Conservation (phyloP, 129 eudicot species). For the Sambucus nigra region DNA sequence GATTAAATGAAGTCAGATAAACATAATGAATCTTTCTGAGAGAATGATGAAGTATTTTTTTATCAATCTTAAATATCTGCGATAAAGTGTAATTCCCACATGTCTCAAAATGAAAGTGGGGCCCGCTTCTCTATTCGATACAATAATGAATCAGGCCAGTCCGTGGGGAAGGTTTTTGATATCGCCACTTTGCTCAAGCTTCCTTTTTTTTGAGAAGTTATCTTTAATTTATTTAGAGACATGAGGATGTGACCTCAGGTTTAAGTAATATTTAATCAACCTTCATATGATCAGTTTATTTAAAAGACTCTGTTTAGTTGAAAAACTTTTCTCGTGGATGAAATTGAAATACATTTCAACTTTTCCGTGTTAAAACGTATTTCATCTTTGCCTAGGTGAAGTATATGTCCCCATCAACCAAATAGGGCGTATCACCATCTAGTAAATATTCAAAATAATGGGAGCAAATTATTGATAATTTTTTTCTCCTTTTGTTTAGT, state of each 20-base stretch:
- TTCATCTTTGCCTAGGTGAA: no score
- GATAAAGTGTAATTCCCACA: slow-evolving; percentile 10
- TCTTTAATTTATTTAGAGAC: slow-evolving; percentile 24
- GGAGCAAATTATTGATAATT: no score
- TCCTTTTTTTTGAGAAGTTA: slow-evolving; percentile 14
- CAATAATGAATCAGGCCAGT: slow-evolving; percentile 19
- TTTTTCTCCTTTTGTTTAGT: no score
- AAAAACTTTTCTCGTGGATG: no score
- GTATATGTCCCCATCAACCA: no score
- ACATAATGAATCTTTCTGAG: slow-evolving; percentile 21
- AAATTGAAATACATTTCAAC: no score
- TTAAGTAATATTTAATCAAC: neutral
- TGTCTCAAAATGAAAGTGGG: slow-evolving; percentile 9
- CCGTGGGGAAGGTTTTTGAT: no score
- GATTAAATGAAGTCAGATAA: no score
- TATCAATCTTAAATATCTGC: slow-evolving; percentile 15
- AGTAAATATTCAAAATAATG: no score
- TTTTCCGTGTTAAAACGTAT: no score
- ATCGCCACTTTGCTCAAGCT: slow-evolving; percentile 26
- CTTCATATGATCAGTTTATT: neutral
- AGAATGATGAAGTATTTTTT: slow-evolving; percentile 21
- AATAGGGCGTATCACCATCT: no score
- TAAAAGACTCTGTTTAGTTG: no score
- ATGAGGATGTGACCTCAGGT: slow-evolving; percentile 14
- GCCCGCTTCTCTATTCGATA: slow-evolving; percentile 18